Percentiles rank a stretch among this genome's conserved stretches.
These are phyloP conservation scores for Chrysopogon serrulatus DNA, from an alignment of 176 grass and related monocot species.

Conservation along the genomic window DNA sequence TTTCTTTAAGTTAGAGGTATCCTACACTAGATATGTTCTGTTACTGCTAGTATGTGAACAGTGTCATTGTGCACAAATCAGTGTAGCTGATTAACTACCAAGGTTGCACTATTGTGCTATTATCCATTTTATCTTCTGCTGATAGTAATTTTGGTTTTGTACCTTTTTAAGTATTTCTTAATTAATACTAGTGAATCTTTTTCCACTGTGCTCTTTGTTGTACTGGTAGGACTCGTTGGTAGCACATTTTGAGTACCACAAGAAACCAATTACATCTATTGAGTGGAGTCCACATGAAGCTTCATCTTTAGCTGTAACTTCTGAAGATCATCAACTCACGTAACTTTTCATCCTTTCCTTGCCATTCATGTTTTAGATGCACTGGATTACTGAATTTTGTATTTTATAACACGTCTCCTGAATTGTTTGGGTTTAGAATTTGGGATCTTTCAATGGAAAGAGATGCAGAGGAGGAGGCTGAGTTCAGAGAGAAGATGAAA, in stretches of 20 bases:
- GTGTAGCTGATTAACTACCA: not conserved
- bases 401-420: not conserved
- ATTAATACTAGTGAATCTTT: not conserved
- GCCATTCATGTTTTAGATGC: not conserved
- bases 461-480: constrained; percentile 90
- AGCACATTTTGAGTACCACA: constrained; percentile 86
- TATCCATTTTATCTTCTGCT: not conserved
- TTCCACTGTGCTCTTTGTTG: not conserved
- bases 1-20: not conserved
- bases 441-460: constrained; percentile 89
- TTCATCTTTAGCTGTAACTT: constrained; percentile 82
- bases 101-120: not conserved
- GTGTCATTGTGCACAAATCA: not conserved
- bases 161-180: not conserved
- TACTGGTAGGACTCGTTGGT: constrained; percentile 49
- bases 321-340: constrained; percentile 86
- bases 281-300: constrained; percentile 94
- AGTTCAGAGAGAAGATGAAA: constrained; percentile 76
- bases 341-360: constrained; percentile 8
- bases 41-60: not conserved
- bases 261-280: constrained; percentile 81
- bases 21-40: not conserved
- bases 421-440: constrained; percentile 44
- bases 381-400: not conserved
- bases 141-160: not conserved